phyloP scores from a whole-genome alignment of 2,329 filamentous ascomycete species.

The Dothideomycetidae sp. region DNA sequence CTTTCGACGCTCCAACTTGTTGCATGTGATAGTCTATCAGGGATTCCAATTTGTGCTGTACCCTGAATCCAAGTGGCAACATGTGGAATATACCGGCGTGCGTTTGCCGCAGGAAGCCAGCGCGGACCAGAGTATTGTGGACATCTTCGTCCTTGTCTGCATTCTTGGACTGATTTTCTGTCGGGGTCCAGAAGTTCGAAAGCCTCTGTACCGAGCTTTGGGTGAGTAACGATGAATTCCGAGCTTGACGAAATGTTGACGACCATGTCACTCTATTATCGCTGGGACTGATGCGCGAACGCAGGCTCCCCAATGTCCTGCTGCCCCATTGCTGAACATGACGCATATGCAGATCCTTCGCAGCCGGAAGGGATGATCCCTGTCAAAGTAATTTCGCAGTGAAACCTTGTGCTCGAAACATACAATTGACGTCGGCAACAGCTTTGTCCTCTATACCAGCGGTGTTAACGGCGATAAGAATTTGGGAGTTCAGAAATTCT shows the following conservation, averaged over 20 bases:
- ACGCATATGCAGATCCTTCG: neutral
- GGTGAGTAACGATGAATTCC: neutral
- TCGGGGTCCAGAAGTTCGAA: conserved; percentile 60
- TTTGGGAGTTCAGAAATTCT: neutral
- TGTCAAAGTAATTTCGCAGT: neutral
- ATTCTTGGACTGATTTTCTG: conserved; percentile 48
- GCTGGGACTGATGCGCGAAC: too few species aligned
- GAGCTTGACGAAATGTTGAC: neutral
- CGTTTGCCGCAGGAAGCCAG: conserved; percentile 44
- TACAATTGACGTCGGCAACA: too few species aligned
- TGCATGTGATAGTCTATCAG: conserved; percentile 85
- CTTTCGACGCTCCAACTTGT: conserved; percentile 54
- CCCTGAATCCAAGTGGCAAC: conserved; percentile 69
- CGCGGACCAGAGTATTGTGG: conserved; percentile 30
- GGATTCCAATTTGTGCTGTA: conserved; percentile 75
- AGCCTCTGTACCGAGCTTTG: conserved; percentile 9
- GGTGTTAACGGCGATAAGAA: neutral
- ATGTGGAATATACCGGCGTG: conserved; percentile 88
- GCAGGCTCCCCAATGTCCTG: neutral
- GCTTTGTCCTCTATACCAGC: too few species aligned
- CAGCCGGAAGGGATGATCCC: too few species aligned
- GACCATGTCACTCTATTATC: too few species aligned
- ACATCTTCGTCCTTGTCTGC: conserved; percentile 34
- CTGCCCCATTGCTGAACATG: neutral
- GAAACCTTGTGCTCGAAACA: neutral